Evolutionary conservation across 2,329 filamentous ascomycete species (phyloP).

Genomic region (Colletotrichum sp.): DNA sequence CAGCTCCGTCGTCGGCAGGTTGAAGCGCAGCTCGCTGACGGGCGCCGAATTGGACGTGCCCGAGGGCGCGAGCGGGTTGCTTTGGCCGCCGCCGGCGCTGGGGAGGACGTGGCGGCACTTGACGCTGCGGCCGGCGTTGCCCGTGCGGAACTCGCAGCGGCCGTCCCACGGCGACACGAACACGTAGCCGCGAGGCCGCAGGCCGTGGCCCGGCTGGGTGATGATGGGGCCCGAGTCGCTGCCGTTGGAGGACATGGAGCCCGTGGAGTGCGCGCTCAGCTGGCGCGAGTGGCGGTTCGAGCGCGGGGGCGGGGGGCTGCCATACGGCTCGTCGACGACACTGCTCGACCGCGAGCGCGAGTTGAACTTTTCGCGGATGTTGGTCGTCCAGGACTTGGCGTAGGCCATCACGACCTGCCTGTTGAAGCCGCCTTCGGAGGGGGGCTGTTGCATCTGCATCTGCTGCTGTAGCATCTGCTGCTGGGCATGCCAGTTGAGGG

Average conservation of each 20-base stretch:
- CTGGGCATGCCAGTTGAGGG: conserved; percentile 3
- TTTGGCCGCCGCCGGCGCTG: conserved; percentile 29
- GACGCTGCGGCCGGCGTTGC: conserved; percentile 74
- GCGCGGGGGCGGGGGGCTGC: not conserved
- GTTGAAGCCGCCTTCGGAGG: conserved; percentile 44
- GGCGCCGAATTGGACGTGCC: conserved; percentile 34
- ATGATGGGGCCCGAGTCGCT: conserved; percentile 35
- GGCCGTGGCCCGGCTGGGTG: conserved; percentile 49
- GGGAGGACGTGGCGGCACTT: conserved; percentile 77
- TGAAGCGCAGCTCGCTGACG: conserved; percentile 89
- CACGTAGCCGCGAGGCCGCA: conserved; percentile 70
- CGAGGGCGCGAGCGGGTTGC: conserved; percentile 32
- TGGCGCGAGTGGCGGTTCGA: conserved; percentile 15
- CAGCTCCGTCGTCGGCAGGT: conserved; percentile 69
- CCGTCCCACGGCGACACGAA: conserved; percentile 90
- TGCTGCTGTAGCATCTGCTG: conserved; percentile 1
- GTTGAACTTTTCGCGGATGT: conserved; percentile 51
- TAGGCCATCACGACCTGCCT: conserved; percentile 66
- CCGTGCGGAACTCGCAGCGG: conserved; percentile 83
- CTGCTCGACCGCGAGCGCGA: conserved; percentile 25
- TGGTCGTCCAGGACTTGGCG: conserved; percentile 52
- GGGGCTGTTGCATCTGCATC: not conserved
- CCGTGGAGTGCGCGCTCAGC: conserved; percentile 15
- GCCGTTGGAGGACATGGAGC: conserved; percentile 4
- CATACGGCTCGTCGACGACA: conserved; percentile 21